Conservation (phyloP, 2,329 filamentous ascomycete genomes). For the Colletotrichum eleusines region DNA sequence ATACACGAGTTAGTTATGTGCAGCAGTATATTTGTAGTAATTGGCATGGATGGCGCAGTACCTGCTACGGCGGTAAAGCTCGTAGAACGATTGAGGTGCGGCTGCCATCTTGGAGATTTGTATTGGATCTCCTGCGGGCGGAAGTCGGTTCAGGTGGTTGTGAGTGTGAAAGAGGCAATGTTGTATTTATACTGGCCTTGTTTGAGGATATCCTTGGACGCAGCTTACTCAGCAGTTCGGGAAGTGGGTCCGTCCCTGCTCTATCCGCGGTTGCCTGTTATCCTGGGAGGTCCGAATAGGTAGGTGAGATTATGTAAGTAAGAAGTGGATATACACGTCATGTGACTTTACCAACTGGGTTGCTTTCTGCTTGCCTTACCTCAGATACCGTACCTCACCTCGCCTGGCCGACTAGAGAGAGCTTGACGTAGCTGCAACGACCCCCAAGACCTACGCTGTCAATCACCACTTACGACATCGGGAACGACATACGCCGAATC, state of each 20-base stretch:
- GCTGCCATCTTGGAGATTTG: conserved; percentile 58
- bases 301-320: too few relatives aligned
- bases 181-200: conserved; percentile 41
- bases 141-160: conserved; percentile 28
- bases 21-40: conserved; percentile 48
- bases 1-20: conserved; percentile 39
- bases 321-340: conserved; percentile 45
- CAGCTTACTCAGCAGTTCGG: conserved; percentile 46
- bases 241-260: conserved; percentile 25
- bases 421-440: conserved; percentile 43
- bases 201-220: conserved; percentile 41
- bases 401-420: conserved; percentile 35
- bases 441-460: conserved; percentile 29
- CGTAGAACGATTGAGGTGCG: conserved; percentile 77
- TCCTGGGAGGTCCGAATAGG: neutral
- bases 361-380: conserved; percentile 27
- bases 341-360: conserved; percentile 52
- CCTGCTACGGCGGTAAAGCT: conserved; percentile 99
- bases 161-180: conserved; percentile 36
- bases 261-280: conserved; percentile 15
- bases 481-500: conserved; percentile 45
- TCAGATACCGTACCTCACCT: conserved; percentile 36
- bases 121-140: conserved; percentile 33
- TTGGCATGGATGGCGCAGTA: conserved; percentile 60
- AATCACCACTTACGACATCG: conserved; percentile 36